These are phyloP conservation scores for Cryptosporidium tyzzeri DNA, from an alignment of 169 alveolate genomes.

Conservation along the genomic window DNA sequence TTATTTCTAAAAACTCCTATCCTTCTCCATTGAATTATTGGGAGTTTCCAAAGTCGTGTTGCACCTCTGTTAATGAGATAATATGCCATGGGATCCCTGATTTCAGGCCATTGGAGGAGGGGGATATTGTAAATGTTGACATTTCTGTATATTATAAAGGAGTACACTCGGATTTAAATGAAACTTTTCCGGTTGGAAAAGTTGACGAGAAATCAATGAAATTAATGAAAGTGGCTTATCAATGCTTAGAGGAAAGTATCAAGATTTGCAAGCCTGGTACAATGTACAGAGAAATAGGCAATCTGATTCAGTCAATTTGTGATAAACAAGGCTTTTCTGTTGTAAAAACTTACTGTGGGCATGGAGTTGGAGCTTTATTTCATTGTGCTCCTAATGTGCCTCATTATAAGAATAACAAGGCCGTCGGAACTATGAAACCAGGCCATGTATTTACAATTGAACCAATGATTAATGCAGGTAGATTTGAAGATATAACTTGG, in stretches of 20 bases:
- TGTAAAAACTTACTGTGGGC: conserved; percentile 96
- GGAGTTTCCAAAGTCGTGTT: conserved; percentile 95
- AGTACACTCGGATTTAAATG: conserved; percentile 95
- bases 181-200: conserved; percentile 96
- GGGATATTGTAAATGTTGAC: conserved; percentile 94
- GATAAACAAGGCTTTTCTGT: conserved; percentile 88
- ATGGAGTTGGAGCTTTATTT: conserved; percentile 97
- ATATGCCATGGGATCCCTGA: conserved; percentile 99
- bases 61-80: conserved; percentile 98
- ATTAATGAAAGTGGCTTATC: conserved; percentile 92
- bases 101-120: conserved; percentile 90
- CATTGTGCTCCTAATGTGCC: conserved; percentile 97
- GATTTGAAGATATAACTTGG: conserved; percentile 94
- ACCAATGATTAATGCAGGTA: conserved; percentile 99
- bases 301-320: conserved; percentile 88
- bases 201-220: conserved; percentile 90
- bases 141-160: conserved; percentile 95
- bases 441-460: conserved; percentile 99
- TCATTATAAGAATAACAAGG: conserved; percentile 97
- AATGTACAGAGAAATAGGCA: conserved; percentile 97
- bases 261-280: conserved; percentile 95
- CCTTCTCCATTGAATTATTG: conserved; percentile 98
- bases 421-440: conserved; percentile 94
- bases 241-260: conserved; percentile 89
- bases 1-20: conserved; percentile 93